Evolutionary conservation across 192 early-diverging fungal species (phyloP), one percentile per base, ranked within the genome.

Genomic region (Martensiomyces pterosporus): DNA sequence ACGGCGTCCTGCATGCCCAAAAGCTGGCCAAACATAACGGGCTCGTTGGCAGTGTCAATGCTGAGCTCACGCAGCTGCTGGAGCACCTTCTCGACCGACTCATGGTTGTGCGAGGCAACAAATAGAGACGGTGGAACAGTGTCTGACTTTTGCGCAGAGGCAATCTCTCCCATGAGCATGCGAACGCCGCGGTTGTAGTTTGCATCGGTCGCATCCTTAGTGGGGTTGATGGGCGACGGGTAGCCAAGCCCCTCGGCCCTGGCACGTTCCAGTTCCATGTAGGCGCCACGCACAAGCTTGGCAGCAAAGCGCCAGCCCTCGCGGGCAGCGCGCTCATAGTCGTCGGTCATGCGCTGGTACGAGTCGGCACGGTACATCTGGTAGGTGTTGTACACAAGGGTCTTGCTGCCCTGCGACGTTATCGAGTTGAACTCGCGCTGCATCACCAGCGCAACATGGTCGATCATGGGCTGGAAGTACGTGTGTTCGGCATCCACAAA

Each of bases 401-500:
- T 87, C 38, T 61, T 62, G 5, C 46, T 12, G 12, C 29, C 29
- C 6, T 32, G 29, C 29, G 5, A 33, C 5, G 43, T 34, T 19
- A 40, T 38, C 39, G 50, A 47, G 72, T 98, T 95, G 76, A 80
- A 91, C 53, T 78, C 71, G 37, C 72, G 60, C 61, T 80, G 80
- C 34, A 98, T 60, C 15, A 76, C 68, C 24, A 90, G 59, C 8
- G 85, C 86, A 8, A 91, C 77, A 45, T 84, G 82, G 70, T 98
- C 92, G 60, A 98, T 91, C 16, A 89, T 87, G 4, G 86, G 80
- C 76, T 96, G 94, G 73, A 92, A 92, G 64, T 94, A 91, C 6
- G 86, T 76, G 68, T 93, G 91, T 63, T 98, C 94, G 43, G 94
- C 94, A 44, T 98, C 94, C n/a, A 98, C 73, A 77, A 93, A 84